Evolutionary conservation across 176 grass and related monocot species (phyloP).

Genomic region (Oryza glumipatula): DNA sequence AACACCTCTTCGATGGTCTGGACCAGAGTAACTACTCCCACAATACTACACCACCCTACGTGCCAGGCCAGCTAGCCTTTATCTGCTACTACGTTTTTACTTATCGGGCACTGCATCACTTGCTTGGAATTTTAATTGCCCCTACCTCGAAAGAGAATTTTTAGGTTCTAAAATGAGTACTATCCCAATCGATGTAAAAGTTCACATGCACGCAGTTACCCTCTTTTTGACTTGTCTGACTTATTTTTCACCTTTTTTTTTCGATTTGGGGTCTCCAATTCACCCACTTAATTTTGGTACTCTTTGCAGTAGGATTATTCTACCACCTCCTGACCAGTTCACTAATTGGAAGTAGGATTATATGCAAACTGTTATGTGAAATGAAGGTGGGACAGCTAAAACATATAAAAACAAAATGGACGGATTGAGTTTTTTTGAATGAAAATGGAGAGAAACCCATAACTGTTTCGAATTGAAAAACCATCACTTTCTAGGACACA

Average conservation of each 20-base stretch:
- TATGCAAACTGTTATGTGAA: too few species aligned
- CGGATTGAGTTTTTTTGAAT: neutral
- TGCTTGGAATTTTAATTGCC: neutral
- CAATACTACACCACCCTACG: conserved; percentile 16
- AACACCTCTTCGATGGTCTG: conserved; percentile 26
- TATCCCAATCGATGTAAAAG: conserved; percentile 5
- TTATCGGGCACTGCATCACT: conserved; percentile 10
- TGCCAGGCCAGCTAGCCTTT: conserved; percentile 35
- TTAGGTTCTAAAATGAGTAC: conserved; percentile 35
- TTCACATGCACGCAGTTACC: neutral
- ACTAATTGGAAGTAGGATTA: too few species aligned
- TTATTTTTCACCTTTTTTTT: neutral
- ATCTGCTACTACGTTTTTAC: conserved; percentile 1
- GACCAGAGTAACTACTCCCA: conserved; percentile 22
- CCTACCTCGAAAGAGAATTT: conserved; percentile 37
- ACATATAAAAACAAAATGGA: too few species aligned
- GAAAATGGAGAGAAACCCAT: too few species aligned
- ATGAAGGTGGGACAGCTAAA: too few species aligned
- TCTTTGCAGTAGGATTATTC: neutral
- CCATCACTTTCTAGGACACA: too few species aligned
- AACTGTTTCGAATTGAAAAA: too few species aligned
- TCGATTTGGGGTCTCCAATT: too few species aligned
- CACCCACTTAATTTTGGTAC: too few species aligned
- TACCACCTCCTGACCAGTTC: too few species aligned
- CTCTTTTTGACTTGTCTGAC: neutral